A percentile compares a stretch with the other conserved stretches of the same genome.
phyloP scores from a whole-genome alignment of 2,329 filamentous ascomycete genomes.

The Cladosporium sp. region DNA sequence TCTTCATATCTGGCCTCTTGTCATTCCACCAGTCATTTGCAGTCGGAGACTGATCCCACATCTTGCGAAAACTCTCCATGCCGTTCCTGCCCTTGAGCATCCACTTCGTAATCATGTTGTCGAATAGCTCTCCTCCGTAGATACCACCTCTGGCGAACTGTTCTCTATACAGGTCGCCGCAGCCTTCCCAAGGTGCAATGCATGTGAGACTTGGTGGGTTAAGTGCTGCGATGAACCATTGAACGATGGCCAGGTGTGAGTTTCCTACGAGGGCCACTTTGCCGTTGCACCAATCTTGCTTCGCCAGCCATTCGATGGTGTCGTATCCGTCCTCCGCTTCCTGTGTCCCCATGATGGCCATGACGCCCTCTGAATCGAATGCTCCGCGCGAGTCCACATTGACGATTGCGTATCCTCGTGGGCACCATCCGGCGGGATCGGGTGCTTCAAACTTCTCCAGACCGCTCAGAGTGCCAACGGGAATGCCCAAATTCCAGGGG shows the following conservation, averaged over 20 bases:
- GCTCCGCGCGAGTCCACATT: constrained; percentile 36
- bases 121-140: constrained; percentile 15
- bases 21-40: constrained; percentile 23
- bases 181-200: constrained; percentile 52
- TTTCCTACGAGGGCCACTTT: constrained; percentile 44
- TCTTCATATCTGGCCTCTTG: constrained; percentile 21
- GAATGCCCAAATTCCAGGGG: constrained; percentile 5
- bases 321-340: constrained; percentile 46
- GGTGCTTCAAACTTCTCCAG: constrained; percentile 34
- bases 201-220: constrained; percentile 45
- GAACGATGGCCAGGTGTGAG: constrained; percentile 24
- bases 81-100: constrained; percentile 21
- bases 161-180: constrained; percentile 45
- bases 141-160: constrained; percentile 12
- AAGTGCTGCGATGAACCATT: constrained; percentile 42
- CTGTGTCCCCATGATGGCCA: constrained; percentile 38
- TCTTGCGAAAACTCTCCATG: constrained; percentile 21
- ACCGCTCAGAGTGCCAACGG: constrained; percentile 1
- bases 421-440: constrained; percentile 38
- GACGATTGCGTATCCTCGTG: constrained; percentile 37
- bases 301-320: constrained; percentile 41
- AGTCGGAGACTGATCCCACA: constrained; percentile 16
- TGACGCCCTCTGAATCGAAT: constrained; percentile 36
- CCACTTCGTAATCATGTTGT: constrained; percentile 22
- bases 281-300: constrained; percentile 44